These are phyloP conservation scores for Piper longum DNA, from an alignment of 164 flowering plant species.

Conservation along the genomic window DNA sequence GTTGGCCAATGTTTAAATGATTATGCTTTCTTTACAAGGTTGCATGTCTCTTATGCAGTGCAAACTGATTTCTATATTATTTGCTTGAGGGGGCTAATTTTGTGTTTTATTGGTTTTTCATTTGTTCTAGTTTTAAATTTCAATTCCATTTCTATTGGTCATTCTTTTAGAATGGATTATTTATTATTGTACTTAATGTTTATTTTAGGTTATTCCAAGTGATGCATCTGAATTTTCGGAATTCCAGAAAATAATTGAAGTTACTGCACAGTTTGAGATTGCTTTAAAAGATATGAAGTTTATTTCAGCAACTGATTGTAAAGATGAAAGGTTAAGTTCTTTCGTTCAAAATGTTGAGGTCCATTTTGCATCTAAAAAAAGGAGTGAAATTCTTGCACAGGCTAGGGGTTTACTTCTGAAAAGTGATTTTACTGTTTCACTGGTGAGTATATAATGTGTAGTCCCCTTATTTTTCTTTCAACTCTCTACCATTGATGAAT, in stretches of 20 bases:
- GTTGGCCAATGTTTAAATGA: too few species aligned
- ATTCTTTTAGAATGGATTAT: not conserved
- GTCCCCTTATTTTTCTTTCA: not conserved
- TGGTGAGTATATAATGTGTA: constrained; percentile 30
- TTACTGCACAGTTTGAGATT: constrained; percentile 55
- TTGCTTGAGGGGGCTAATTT: too few species aligned
- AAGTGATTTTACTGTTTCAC: constrained; percentile 55
- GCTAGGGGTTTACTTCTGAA: constrained; percentile 64
- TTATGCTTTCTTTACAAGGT: too few species aligned
- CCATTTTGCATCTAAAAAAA: constrained; percentile 86
- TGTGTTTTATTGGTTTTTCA: not conserved
- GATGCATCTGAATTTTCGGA: constrained; percentile 83
- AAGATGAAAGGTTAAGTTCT: constrained; percentile 48
- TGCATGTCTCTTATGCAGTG: too few species aligned
- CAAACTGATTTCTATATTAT: too few species aligned
- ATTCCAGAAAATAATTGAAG: constrained; percentile 53
- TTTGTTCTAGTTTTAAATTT: not conserved
- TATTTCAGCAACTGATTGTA: constrained; percentile 53
- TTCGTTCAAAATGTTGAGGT: constrained; percentile 85
- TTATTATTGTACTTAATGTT: constrained; percentile 1
- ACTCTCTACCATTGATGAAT: not conserved
- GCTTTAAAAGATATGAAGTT: constrained; percentile 51
- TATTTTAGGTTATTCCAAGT: constrained; percentile 63
- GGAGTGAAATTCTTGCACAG: constrained; percentile 62
- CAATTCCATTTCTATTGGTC: not conserved